Evolutionary conservation across 306 rosid genomes (phyloP).

Genomic region (Lathyrus aphaca): DNA sequence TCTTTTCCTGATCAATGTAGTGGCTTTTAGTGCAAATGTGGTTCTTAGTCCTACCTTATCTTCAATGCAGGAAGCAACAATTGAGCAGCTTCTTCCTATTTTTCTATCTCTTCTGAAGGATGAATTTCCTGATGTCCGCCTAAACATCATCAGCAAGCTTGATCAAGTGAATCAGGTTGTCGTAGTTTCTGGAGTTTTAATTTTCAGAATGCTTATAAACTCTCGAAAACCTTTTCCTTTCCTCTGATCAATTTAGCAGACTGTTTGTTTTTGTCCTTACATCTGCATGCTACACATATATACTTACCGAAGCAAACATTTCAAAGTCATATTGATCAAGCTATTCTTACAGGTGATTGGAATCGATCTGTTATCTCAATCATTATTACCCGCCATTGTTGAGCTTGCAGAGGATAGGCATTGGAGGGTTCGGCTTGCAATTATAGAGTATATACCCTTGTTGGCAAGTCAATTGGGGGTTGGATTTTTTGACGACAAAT

Average conservation of each 20-base stretch:
- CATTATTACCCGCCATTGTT: slow-evolving; percentile 96
- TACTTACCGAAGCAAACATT: slow-evolving; percentile 17
- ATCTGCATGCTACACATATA: not conserved
- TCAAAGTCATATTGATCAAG: slow-evolving; percentile 28
- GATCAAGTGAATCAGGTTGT: slow-evolving; percentile 99
- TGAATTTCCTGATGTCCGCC: slow-evolving; percentile 98
- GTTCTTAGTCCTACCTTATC: slow-evolving; percentile 40
- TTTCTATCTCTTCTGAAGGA: slow-evolving; percentile 95
- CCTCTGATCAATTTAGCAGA: not conserved
- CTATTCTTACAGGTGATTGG: slow-evolving; percentile 80
- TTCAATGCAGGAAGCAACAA: slow-evolving; percentile 86
- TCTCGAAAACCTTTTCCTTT: slow-evolving; percentile 26
- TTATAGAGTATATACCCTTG: slow-evolving; percentile 92
- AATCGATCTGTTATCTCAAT: slow-evolving; percentile 91
- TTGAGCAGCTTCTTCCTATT: slow-evolving; percentile 97
- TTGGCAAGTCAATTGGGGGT: slow-evolving; percentile 97
- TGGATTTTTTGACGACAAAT: slow-evolving; percentile 94
- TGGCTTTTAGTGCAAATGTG: slow-evolving; percentile 19
- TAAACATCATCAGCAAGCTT: slow-evolving; percentile 96
- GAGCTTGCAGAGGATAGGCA: slow-evolving; percentile 99
- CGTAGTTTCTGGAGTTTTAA: slow-evolving; percentile 27
- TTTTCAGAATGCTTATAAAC: slow-evolving; percentile 5
- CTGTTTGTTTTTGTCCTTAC: slow-evolving; percentile 20
- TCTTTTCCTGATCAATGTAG: not conserved
- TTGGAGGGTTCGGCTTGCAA: slow-evolving; percentile 99